Conservation (phyloP, 1,139 yeast species). For the Yamadazyma mexicana region DNA sequence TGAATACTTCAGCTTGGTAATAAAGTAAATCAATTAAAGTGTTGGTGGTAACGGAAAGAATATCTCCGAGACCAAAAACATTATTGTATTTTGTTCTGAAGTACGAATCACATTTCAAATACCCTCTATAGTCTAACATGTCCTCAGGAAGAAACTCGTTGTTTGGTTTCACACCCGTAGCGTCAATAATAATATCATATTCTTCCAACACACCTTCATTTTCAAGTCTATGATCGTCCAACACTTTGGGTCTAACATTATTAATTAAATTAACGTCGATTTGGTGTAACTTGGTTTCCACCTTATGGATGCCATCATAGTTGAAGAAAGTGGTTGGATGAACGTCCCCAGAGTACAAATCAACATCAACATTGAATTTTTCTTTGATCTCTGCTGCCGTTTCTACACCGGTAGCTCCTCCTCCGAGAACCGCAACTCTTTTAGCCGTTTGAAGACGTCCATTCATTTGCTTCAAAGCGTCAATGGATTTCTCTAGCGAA, state of each 20-base stretch:
- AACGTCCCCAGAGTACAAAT: constrained; percentile 21
- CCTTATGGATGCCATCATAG: constrained; percentile 16
- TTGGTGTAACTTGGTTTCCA: constrained; percentile 16
- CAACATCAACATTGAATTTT: constrained; percentile 17
- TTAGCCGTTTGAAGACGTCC: constrained; percentile 17
- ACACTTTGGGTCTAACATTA: constrained; percentile 1
- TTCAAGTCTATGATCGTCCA: constrained; percentile 6
- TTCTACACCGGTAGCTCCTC: constrained; percentile 35
- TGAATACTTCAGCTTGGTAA: constrained; percentile 17
- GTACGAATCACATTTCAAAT: constrained; percentile 20
- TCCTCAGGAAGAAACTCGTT: constrained; percentile 17
- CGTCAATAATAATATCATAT: constrained; percentile 25
- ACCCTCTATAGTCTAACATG: constrained; percentile 17
- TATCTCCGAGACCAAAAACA: constrained; percentile 27
- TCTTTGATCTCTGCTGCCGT: constrained; percentile 27
- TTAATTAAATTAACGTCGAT: constrained; percentile 23
- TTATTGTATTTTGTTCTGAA: constrained; percentile 19
- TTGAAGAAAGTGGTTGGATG: constrained; percentile 19
- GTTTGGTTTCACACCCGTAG: constrained; percentile 20
- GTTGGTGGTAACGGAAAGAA: constrained; percentile 18
- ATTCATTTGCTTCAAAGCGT: constrained; percentile 13
- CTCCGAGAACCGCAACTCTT: constrained; percentile 29
- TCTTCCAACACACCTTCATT: constrained; percentile 13
- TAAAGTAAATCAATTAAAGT: constrained; percentile 21
- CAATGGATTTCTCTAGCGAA: constrained; percentile 11